phyloP scores from a whole-genome alignment of 2,329 filamentous ascomycete genomes.

The Sarocladium oryzae region DNA sequence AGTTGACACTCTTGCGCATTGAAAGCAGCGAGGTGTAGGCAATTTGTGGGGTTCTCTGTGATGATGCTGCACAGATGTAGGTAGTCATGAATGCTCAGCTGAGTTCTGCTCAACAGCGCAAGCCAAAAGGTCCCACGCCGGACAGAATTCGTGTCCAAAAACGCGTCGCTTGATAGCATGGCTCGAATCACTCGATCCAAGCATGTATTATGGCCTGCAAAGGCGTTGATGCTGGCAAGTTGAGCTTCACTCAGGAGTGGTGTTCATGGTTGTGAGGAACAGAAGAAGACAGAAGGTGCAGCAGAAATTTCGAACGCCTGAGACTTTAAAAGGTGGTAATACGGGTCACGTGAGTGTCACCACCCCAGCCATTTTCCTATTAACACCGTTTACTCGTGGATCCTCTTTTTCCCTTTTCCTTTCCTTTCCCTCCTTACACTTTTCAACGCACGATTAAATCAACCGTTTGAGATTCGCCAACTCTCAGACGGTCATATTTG shows the following conservation, averaged over 20 bases:
- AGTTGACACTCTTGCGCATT: slow-evolving; percentile 55
- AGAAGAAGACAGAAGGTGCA: not conserved
- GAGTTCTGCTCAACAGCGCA: no score
- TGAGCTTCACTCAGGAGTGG: not conserved
- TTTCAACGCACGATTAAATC: slow-evolving; percentile 52
- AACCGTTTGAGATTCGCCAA: slow-evolving; percentile 47
- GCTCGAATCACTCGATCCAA: slow-evolving; percentile 6
- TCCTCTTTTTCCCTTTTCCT: slow-evolving; percentile 15
- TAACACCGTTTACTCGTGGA: not conserved
- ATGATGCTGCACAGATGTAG: not conserved
- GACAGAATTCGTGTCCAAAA: not conserved
- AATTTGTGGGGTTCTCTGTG: slow-evolving; percentile 43
- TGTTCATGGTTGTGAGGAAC: not conserved
- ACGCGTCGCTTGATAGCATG: not conserved
- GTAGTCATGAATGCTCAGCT: no score
- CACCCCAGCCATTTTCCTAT: not conserved
- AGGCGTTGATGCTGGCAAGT: not conserved
- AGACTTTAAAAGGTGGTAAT: not conserved
- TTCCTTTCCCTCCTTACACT: slow-evolving; percentile 32
- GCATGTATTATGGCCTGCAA: not conserved
- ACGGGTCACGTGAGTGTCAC: slow-evolving; percentile 1
- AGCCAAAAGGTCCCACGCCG: no score
- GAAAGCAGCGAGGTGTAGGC: slow-evolving; percentile 53
- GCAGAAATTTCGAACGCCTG: slow-evolving; percentile 1
- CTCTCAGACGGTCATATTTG: slow-evolving; percentile 54